Evolutionary conservation across 1,139 yeast genomes (phyloP).

Genomic region (Candida sp.): DNA sequence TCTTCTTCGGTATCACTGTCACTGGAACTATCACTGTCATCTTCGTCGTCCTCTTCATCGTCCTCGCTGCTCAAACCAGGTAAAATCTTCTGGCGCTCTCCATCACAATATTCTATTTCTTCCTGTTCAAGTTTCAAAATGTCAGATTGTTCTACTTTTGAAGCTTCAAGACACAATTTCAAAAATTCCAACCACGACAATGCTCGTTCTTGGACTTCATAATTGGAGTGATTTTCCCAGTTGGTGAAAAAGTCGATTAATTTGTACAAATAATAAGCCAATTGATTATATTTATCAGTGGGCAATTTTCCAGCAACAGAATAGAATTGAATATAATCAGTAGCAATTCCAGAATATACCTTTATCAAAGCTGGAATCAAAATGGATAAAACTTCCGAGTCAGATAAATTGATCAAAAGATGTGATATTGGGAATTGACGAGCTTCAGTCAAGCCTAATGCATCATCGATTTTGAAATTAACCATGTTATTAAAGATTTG

Average conservation of each 20-base stretch:
- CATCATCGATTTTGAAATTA: conserved; percentile 24
- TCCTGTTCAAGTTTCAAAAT: conserved; percentile 20
- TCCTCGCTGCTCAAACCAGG: conserved; percentile 7
- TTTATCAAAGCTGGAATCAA: conserved; percentile 53
- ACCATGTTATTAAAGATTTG: conserved; percentile 31
- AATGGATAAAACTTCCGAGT: conserved; percentile 34
- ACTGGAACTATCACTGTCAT: conserved; percentile 10
- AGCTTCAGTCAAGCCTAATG: conserved; percentile 13
- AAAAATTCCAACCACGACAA: conserved; percentile 80
- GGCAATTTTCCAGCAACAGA: conserved; percentile 18
- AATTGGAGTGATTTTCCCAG: conserved; percentile 46
- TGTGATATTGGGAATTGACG: conserved; percentile 29
- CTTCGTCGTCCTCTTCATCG: conserved; percentile 10
- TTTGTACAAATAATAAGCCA: conserved; percentile 30
- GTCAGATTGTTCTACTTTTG: conserved; percentile 19
- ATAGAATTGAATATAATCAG: conserved; percentile 24
- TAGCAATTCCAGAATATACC: conserved; percentile 39
- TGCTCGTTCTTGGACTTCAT: conserved; percentile 89
- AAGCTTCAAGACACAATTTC: conserved; percentile 55
- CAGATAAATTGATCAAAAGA: conserved; percentile 18
- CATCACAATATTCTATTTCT: conserved; percentile 25
- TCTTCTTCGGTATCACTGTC: conserved; percentile 8
- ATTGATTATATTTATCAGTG: conserved; percentile 20
- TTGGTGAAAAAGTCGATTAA: conserved; percentile 27
- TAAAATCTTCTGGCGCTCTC: conserved; percentile 2